Base-by-base conservation (phyloP, 495 filamentous ascomycete species). In the Sordaria brevicollis region DNA sequence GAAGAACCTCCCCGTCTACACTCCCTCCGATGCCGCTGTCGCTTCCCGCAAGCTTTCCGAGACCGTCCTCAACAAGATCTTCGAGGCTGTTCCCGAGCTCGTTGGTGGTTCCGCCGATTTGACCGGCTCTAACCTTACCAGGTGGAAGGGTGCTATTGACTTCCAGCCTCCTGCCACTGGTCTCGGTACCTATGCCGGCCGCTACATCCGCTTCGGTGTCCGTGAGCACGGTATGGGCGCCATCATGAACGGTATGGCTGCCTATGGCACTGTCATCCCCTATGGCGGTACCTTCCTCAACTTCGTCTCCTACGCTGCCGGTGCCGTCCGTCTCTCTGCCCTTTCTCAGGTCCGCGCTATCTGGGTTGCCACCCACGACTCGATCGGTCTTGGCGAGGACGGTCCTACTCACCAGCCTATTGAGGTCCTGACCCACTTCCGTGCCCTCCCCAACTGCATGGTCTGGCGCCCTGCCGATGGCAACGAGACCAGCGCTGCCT, bases 341-440 rank as follows among this genome's bases (percentile, higher is more conserved):
- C 86, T 99, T 70, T 96, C 93, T 36, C 94, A 93, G 81, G 88
- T 93, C 79, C 94, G 94, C 74, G 87, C 88, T 79, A 94, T 99
- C 85, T 96, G 95, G 88, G 87, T 99, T 78, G 95, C 96, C 71
- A 99, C 95, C 75, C 95, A 99, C 88, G 95, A 99, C 87, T 97
- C 94, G 71, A 98, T 99, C 78, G 95, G 95, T 86, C 92, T 99
- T 72, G 95, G 95, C 82, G 96, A 99, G 85, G 95, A 99, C 78
- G 95, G 95, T 69, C 95, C 95, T 70, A 99, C 95, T 67, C 95
- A 99, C 86, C 95, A 99, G 87, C 95, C 95, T 78, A 96, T 99
- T 77, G 95, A 99, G 88, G 97, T 93, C n/a, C 89, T 99, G 65
- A 91, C 95, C 71, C 95, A 99, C 83, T 98, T 98, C 93, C 95